Conservation (phyloP, 1,284 basidiomycete genomes). For the Thecaphora thlaspeos region DNA sequence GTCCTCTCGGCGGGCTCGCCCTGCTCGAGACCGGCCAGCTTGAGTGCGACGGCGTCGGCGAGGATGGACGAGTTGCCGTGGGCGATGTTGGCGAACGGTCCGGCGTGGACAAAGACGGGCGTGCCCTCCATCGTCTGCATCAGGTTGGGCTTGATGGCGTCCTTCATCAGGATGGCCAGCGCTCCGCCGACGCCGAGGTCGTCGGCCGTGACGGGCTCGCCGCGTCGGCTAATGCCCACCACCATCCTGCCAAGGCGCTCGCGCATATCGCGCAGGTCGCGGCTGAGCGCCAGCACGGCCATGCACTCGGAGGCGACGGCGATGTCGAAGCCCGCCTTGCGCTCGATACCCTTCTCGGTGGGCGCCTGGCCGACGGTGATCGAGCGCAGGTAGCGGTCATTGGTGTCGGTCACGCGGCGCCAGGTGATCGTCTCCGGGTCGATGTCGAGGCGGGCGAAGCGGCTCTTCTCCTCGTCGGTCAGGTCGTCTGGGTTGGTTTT, state of each 20-base stretch:
- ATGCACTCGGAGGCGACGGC: constrained; percentile 96
- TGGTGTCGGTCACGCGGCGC: constrained; percentile 93
- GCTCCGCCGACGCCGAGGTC: constrained; percentile 95
- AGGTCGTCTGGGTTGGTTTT: constrained; percentile 91
- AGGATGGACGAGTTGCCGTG: constrained; percentile 99
- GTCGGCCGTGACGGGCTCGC: constrained; percentile 91
- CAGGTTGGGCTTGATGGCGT: constrained; percentile 97
- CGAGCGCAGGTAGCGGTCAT: constrained; percentile 93
- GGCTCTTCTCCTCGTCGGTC: constrained; percentile 85
- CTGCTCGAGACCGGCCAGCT: constrained; percentile 92
- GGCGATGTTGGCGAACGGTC: constrained; percentile 98
- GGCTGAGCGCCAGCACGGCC: constrained; percentile 92
- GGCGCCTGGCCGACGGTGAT: constrained; percentile 86
- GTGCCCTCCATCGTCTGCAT: constrained; percentile 99
- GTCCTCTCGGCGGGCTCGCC: constrained; percentile 77
- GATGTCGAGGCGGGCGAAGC: constrained; percentile 88
- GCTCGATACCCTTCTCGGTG: constrained; percentile 85
- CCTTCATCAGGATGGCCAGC: constrained; percentile 95
- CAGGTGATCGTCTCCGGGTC: constrained; percentile 91
- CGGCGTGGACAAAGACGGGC: constrained; percentile 97
- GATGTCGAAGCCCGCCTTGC: constrained; percentile 92
- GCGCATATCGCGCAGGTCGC: constrained; percentile 86
- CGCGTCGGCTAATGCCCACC: constrained; percentile 87
- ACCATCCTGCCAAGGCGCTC: constrained; percentile 89
- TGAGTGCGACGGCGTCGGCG: constrained; percentile 91